These are phyloP conservation scores for Alternaria sp. DNA, from an alignment of 2,329 filamentous ascomycete genomes.

Conservation along the genomic window DNA sequence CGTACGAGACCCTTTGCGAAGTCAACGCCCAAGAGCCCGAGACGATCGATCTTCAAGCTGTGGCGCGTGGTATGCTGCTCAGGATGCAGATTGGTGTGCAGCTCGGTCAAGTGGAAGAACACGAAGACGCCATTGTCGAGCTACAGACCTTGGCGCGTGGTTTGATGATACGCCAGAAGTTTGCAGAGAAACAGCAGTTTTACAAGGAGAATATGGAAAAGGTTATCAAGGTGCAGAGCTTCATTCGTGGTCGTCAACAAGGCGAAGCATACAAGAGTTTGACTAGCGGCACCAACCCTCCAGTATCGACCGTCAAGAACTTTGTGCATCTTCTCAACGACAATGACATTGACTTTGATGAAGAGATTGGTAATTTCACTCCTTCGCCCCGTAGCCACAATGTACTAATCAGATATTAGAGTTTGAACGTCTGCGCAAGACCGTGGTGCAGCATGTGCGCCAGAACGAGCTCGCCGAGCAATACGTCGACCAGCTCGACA, in stretches of 20 bases:
- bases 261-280: constrained; percentile 98
- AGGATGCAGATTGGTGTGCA: constrained; percentile 76
- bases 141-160: constrained; percentile 79
- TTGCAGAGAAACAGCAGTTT: constrained; percentile 84
- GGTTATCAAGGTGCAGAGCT: constrained; percentile 98
- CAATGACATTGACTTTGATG: constrained; percentile 98
- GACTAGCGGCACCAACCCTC: constrained; percentile 94
- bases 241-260: constrained; percentile 91
- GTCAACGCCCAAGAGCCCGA: constrained; percentile 73
- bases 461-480: constrained; percentile 97
- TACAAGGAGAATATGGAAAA: constrained; percentile 98
- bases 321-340: constrained; percentile 98
- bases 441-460: constrained; percentile 94
- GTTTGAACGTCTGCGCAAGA: constrained; percentile 93
- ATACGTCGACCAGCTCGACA: constrained; percentile 97
- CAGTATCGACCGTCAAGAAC: constrained; percentile 95
- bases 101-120: constrained; percentile 78
- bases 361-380: constrained; percentile 73
- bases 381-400: too few species aligned
- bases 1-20: constrained; percentile 70
- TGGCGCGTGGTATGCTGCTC: constrained; percentile 80
- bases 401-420: constrained; percentile 59
- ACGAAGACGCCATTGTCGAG: constrained; percentile 78
- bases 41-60: constrained; percentile 75
- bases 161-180: constrained; percentile 75